These are phyloP conservation scores for Brassica balearica DNA, from an alignment of 441 rosid species.

Conservation along the genomic window DNA sequence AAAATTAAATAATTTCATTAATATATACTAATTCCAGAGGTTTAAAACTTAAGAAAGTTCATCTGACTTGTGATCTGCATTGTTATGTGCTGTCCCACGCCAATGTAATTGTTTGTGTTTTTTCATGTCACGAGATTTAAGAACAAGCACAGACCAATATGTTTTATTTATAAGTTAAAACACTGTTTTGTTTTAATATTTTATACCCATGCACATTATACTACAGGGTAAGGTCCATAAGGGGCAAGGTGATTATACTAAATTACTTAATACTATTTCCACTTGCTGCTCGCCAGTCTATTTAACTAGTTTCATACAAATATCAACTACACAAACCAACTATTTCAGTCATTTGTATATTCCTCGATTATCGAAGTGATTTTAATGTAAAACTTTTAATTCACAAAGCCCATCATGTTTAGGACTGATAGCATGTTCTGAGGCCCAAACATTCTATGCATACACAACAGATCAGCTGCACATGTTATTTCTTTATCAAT, in stretches of 20 bases:
- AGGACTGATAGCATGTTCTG: background rate
- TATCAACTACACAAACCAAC: slow-evolving; percentile 12
- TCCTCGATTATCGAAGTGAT: background rate
- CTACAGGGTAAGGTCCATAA: slow-evolving; percentile 30
- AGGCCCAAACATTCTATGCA: slow-evolving; percentile 11
- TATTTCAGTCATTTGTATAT: slow-evolving; percentile 12
- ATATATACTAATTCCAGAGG: slow-evolving; percentile 19
- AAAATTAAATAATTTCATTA: slow-evolving; percentile 2
- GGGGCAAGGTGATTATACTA: slow-evolving; percentile 26
- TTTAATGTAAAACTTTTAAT: background rate
- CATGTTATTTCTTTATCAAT: background rate
- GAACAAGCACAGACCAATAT: slow-evolving; percentile 36
- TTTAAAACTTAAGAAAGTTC: slow-evolving; percentile 18
- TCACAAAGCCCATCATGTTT: background rate
- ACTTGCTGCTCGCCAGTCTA: slow-evolving; percentile 28
- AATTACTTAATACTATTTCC: slow-evolving; percentile 8
- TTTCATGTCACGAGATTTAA: slow-evolving; percentile 32
- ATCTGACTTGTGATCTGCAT: slow-evolving; percentile 33
- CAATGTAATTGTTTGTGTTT: slow-evolving; percentile 33
- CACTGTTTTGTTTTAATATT: slow-evolving; percentile 29
- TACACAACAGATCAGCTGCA: background rate
- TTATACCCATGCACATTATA: slow-evolving; percentile 35
- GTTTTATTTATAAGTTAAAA: slow-evolving; percentile 20
- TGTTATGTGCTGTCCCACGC: slow-evolving; percentile 37
- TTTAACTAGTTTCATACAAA: background rate